Base-by-base conservation (phyloP, 2,329 filamentous ascomycete genomes). In the Exserohilum rostratum region DNA sequence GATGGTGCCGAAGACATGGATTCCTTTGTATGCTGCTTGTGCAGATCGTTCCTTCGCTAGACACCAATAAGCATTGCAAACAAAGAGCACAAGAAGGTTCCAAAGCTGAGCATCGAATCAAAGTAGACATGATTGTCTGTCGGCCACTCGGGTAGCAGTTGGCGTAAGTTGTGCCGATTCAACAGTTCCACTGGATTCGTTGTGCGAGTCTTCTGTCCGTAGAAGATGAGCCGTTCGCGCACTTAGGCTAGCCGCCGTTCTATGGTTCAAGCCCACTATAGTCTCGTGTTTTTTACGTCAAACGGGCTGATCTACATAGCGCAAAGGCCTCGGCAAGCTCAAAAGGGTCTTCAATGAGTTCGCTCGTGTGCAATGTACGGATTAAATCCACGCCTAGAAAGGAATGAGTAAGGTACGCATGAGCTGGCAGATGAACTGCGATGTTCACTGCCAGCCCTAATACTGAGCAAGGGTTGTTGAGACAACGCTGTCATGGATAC, bases 151-250 rank as follows among this genome's bases (percentile, higher is more conserved):
- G 34, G 46, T 52, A 54, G 18, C 56, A 56, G 56, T 56, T 62
- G 56, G 59, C 62, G 64, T 67, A 60, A 62, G 60, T 53, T 64
- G 53, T 49, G 51, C 46, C 49, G 48, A 53, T 69, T 68, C 60
- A 68, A 65, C 64, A 67, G 66, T 69, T 56, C 29, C 62, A 70
- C 68, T 52, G 67, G 61, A 68, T 68, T 60, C 50, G 57, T 61
- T 68, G 68, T 71, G 61, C 66, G 67, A 71, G 69, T 70, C 65
- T 45, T 49, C 34, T 12, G 31, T 40, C 29, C 27, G 50, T 44
- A 58, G 37, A 52, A 37, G 46, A 52, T 43, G 49, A 44, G 45
- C 43, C 33, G 42, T 54, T 50, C 51, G 46, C 22, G 48, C 42
- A 50, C 33, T 31, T 50, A 35, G 35, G 34, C 54, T 37, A 50